Base-by-base conservation (phyloP, 306 rosid genomes). In the Quercus rubra region DNA sequence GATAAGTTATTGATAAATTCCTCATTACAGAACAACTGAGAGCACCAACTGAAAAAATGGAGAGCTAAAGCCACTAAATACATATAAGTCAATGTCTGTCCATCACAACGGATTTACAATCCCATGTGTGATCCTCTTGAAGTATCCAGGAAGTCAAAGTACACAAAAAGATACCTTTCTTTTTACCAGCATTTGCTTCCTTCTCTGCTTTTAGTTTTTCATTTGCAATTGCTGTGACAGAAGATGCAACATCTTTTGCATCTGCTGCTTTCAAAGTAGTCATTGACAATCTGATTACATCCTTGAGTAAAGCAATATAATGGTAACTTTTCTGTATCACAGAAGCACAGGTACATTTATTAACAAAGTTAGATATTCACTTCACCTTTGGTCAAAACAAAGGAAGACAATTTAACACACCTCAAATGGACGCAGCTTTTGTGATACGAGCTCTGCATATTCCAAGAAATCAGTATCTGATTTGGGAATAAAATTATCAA, bases 161-260 rank as follows among this genome's bases (percentile, higher is more conserved):
- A 23, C 17, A 67, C 15, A 19, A 49, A 68, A 21, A 11, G 5
- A n/a, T 85, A 93, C 97, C 98, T 86, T 91, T 96, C 94, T 87
- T 95, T 90, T 93, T 96, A 46, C 97, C 92, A 83, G 97, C 89
- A 85, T 86, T 91, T 41, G 94, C 91, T 82, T 93, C 97, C 87
- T 93, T 96, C 82, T 96, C 99, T 21, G 92, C 92, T 82, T 89
- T 96, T 73, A 96, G 68, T 89, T 93, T 96, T 79, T 96, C 97
- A 77, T 93, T 96, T 12, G 97, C 97, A 90, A 96, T 89, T 69
- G 99, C 97, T 5, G 97, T 83, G 70, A 90, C 51, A 0, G 99
- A 96, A 43, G 98, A 96, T 14, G 99, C 93, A 64, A 91, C 92
- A 2, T 93, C 99, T 83, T 96, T 96, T 5, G 98, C 98, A 83